Evolutionary conservation across 1,284 basidiomycete species (phyloP).

Genomic region (Phylloboletellus chloephorus): DNA sequence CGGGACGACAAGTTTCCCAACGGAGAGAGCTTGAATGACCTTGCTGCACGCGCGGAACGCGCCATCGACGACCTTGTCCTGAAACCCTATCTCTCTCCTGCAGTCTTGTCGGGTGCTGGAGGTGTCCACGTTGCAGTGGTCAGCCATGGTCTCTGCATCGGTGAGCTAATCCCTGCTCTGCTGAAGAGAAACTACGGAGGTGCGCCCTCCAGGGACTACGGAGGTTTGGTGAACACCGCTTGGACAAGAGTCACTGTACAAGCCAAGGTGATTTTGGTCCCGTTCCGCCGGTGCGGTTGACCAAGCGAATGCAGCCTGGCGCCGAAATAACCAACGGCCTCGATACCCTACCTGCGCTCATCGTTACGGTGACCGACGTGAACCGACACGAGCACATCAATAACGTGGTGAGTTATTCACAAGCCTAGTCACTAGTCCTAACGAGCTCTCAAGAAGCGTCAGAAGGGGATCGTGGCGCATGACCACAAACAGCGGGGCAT

Average conservation of each 20-base stretch:
- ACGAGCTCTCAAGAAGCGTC: conserved; percentile 50
- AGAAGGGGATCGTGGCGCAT: conserved; percentile 72
- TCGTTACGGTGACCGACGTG: conserved; percentile 45
- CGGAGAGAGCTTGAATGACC: conserved; percentile 71
- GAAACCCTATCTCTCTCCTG: conserved; percentile 46
- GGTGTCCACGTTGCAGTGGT: conserved; percentile 64
- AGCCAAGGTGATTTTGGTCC: conserved; percentile 37
- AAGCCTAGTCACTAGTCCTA: background rate
- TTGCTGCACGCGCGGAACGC: conserved; percentile 54
- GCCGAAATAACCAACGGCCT: conserved; percentile 22
- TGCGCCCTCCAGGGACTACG: conserved; percentile 35
- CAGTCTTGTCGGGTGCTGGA: conserved; percentile 35
- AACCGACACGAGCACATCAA: conserved; percentile 55
- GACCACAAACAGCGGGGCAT: conserved; percentile 76
- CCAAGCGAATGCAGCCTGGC: conserved; percentile 26
- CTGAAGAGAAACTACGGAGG: conserved; percentile 38
- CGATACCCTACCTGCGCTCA: conserved; percentile 32
- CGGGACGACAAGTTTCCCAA: conserved; percentile 59
- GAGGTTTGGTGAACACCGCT: conserved; percentile 63
- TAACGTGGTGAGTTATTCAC: conserved; percentile 44
- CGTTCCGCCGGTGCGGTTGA: conserved; percentile 1
- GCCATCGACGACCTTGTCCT: conserved; percentile 59
- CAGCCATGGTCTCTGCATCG: conserved; percentile 77
- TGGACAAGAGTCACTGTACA: conserved; percentile 58
- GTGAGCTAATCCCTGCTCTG: conserved; percentile 54